Base-by-base conservation (phyloP, 2,329 filamentous ascomycete species). In the Venturia nashicola region DNA sequence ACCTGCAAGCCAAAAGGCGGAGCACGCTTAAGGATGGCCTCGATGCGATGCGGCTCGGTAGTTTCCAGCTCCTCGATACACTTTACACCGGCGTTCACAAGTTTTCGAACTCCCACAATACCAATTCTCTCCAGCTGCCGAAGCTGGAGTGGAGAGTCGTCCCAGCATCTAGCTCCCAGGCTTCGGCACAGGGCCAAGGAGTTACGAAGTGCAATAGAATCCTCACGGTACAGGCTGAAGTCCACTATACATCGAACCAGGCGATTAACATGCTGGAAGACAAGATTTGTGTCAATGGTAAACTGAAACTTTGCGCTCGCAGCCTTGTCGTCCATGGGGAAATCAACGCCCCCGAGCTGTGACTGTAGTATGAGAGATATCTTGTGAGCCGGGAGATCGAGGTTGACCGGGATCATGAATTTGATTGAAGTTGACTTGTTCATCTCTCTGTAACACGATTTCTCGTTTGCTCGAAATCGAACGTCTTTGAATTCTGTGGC, bases 61-160 rank as follows among this genome's bases (percentile, higher is more conserved):
- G 73, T 75, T 18, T 86, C 83, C 14, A 99, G 77, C n/a, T 84
- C 82, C 51, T 87, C 83, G 6, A 97, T 84, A 5, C 79, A 89
- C 36, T 78, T 84, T 63, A 97, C 83, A 0, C 86, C 85, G n/a
- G 85, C 85, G 46, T 82, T 80, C 3, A 85, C 82, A 54, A 97
- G 80, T 72, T 89, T 94, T 44, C 87, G 83, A 67, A 90, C 85
- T n/a, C 84, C 83, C 0, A 86, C 89, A 5, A 85, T 78, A 0
- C 94, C 94, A 66, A 97, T 83, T 2, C 86, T 83, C 0, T 89
- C 85, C 1, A 99, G 81, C 72, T 97, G 93, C 66, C 88, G 88
- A 70, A 99, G 82, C 68, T 97, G 89, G 27, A 88, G 79, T 0
- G 89, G 84, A 2, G 86, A 89, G 42, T 88, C 86, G 70, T 99